Base-by-base conservation (phyloP, 176 grass and related monocot genomes). In the Ananas comosus region DNA sequence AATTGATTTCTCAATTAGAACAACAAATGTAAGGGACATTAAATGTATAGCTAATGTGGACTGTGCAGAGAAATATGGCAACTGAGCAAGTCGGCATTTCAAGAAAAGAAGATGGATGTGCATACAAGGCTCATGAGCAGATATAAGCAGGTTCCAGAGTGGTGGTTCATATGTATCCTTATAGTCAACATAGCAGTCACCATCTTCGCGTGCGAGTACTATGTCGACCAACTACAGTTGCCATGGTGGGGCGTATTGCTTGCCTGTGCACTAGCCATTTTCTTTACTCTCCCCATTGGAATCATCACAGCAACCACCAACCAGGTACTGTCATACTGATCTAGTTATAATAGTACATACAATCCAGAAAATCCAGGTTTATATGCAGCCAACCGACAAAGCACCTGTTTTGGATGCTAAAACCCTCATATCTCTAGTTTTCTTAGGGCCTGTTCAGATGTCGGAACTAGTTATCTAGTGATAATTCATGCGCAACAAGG, bases 181-280 rank as follows among this genome's bases (percentile, higher is more conserved):
- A 29, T 79, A 47, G 83, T 71, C 42, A 92, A 76, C 28, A 76
- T 92, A 49, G 86, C 76, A 1, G 21, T 85, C 13, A 92, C 88
- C 2, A 70, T 96, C 53, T 96, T 92, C 73, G 79, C 86, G 29
- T 96, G 92, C 18, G 92, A 96, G 79, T 96, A 96, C 76, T 92
- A 96, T 68, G 89, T 89, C 10, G 88, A 96, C 11, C 83, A 96
- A 74, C 92, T 96, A 69, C 92, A 96, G 68, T 68, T 96, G 47
- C 92, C 92, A 12, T 96, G 92, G 92, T 96, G 92, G 92, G 88
- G 92, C 13, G 88, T 96, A n/a, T 59, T 96, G 18, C 86, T 96
- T 12, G 88, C 92, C 19, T 96, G 92, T 63, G 82, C 72, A 29
- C 56, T 96, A 12, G 92, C 92, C 0, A 73, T 92, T 63, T 83